Conservation (phyloP, 176 grass and related monocot genomes). For the Triticum aestivum region IWGSC_CS_RefSeq_v2.1 NC_057813.1:606699857-606700356, state of each 20-base stretch:
- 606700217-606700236: background rate
- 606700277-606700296: constrained; percentile 7
- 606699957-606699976: background rate
- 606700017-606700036: background rate
- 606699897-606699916: background rate
- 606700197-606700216: background rate
- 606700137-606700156: background rate
- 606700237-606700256: background rate
- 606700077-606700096: background rate
- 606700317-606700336: constrained; percentile 58
- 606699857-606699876: background rate
- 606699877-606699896: background rate
- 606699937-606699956: background rate
- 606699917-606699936: background rate
- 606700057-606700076: background rate
- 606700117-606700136: background rate
- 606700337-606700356: constrained; percentile 57
- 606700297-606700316: constrained; percentile 67
- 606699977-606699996: background rate
- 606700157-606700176: background rate
- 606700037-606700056: background rate
- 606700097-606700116: background rate
- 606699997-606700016: background rate
- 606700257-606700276: background rate
- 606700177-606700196: constrained; percentile 6